Base-by-base conservation (phyloP, 176 grass and related monocot species). In the Oryza australiensis region DNA sequence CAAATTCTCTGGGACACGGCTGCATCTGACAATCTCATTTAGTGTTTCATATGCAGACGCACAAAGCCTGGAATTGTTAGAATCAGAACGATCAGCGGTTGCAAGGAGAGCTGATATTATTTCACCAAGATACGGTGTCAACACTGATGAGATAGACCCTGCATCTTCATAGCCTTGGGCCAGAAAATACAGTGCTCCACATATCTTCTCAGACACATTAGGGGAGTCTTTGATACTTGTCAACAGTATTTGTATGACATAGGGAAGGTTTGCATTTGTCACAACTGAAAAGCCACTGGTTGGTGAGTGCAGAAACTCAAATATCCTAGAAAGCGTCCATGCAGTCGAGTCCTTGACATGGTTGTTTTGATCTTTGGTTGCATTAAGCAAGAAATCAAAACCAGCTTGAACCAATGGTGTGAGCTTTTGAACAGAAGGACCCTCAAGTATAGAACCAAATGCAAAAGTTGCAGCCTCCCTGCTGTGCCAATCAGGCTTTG, bases 401-500 rank as follows among this genome's bases (percentile, higher is more conserved):
- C 89, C 89, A 30, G 76, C 72, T 34, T 87, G 80, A 68, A 87
- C 84, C 28, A 90, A 55, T 18, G 89, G 89, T 12, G 63, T 45
- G 28, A 90, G 77, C 69, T 87, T 87, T 64, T 84, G 80, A 48
- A 90, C 69, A 51, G 84, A 87, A 48, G 84, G 89, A 20, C 89
- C 89, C 37, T 90, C 89, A 45, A 90, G 80, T 62, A 87, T 90
- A 75, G 89, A 87, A 42, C 80, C 84, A 26, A 90, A 90, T 43
- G 89, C 89, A 80, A 90, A 90, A 18, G 89, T 90, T 10, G 89
- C 89, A 68, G 89, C 89, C 60, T 90, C 89, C 80, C 86, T 78
- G 62, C 75, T 87, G 51, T 62, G 79, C 89, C 89, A 90, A 38
- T 90, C 80, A 13, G 84, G 23, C 80, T 90, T 87, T 68, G 80